Evolutionary conservation across 2,329 filamentous ascomycete species (phyloP).

Genomic region (Capronia americana): DNA sequence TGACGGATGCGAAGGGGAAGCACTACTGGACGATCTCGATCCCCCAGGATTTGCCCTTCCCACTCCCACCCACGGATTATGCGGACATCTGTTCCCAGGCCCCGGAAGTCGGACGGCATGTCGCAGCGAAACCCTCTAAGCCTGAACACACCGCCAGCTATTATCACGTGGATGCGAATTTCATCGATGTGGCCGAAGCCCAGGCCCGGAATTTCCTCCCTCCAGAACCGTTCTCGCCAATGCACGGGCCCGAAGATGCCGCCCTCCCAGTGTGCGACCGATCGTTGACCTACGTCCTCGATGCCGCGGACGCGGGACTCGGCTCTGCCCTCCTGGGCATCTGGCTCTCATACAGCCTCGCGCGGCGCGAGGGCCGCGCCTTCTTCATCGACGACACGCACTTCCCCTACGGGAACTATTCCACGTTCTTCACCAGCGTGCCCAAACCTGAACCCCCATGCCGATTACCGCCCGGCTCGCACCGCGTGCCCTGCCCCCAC

Average conservation of each 20-base stretch:
- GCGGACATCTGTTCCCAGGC: slow-evolving; percentile 72
- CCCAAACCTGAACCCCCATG: slow-evolving; percentile 67
- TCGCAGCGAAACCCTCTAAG: slow-evolving; percentile 61
- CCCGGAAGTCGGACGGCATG: slow-evolving; percentile 66
- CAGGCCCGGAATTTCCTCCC: slow-evolving; percentile 69
- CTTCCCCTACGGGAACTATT: slow-evolving; percentile 81
- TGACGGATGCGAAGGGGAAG: slow-evolving; percentile 68
- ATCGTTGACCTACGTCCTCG: slow-evolving; percentile 79
- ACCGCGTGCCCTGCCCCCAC: slow-evolving; percentile 80
- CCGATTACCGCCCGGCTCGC: slow-evolving; percentile 72
- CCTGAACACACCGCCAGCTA: slow-evolving; percentile 56
- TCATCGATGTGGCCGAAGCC: slow-evolving; percentile 76
- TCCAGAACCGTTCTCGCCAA: slow-evolving; percentile 32
- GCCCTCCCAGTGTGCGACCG: slow-evolving; percentile 65
- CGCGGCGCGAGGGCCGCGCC: slow-evolving; percentile 72
- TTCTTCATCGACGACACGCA: slow-evolving; percentile 87
- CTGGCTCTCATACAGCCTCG: slow-evolving; percentile 84
- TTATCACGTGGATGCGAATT: slow-evolving; percentile 70
- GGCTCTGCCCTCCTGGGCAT: slow-evolving; percentile 77
- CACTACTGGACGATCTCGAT: slow-evolving; percentile 84
- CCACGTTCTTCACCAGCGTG: slow-evolving; percentile 67
- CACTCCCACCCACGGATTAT: slow-evolving; percentile 70
- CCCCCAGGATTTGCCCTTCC: slow-evolving; percentile 70
- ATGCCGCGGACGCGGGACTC: slow-evolving; percentile 75
- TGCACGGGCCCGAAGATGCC: slow-evolving; percentile 19